phyloP scores from a whole-genome alignment of 305 asterid genomes.

The Solanum hybrid region DNA sequence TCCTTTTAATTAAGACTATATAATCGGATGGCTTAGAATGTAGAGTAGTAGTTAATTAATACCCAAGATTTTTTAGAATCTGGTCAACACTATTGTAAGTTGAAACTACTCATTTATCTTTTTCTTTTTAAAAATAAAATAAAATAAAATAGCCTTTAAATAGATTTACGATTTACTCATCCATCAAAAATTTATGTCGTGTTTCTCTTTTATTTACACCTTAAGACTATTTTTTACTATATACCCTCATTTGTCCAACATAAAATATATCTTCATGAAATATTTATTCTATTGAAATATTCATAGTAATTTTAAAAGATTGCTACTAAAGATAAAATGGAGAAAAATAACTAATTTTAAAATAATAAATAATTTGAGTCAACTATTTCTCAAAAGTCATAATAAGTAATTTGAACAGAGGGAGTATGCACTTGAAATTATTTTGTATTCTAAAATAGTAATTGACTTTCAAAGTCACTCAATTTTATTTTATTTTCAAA shows the following conservation, averaged over 20 bases:
- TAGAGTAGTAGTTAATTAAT: too few species aligned
- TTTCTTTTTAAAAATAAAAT: too few species aligned
- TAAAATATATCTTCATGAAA: too few species aligned
- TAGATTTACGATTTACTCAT: not conserved
- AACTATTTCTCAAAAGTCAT: not conserved
- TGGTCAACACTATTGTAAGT: not conserved
- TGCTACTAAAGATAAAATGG: not conserved
- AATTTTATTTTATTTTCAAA: too few species aligned
- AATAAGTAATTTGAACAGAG: too few species aligned
- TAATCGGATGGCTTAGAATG: not conserved
- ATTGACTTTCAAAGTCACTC: not conserved
- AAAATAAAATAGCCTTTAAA: not conserved
- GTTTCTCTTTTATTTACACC: not conserved
- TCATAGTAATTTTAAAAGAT: too few species aligned
- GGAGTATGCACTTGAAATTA: not conserved
- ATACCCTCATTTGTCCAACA: not conserved
- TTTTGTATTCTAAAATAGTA: too few species aligned
- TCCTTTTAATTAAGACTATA: not conserved
- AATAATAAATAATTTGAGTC: too few species aligned
- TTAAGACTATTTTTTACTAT: not conserved
- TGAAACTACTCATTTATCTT: not conserved
- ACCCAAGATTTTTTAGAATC: not conserved
- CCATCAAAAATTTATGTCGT: not conserved
- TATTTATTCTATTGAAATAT: too few species aligned
- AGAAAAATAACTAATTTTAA: not conserved